Evolutionary conservation across 1,139 yeast species (phyloP), one percentile per base, ranked within the genome.

Genomic region (Lodderomyces jiufengensis): DNA sequence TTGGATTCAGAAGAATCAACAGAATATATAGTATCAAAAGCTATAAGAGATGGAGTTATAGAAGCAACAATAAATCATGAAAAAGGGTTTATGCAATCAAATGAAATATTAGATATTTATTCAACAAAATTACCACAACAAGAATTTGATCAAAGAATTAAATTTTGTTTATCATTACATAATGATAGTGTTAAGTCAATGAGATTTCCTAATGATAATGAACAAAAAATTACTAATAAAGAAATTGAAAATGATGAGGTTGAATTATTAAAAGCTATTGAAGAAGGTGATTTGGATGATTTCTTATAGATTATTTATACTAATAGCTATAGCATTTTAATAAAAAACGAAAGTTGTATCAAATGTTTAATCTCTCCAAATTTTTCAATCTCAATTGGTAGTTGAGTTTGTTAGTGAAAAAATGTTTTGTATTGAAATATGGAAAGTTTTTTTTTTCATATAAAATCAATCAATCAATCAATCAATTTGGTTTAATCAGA

Each of bases 31-130:
- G 96, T 92, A 24, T 86, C 96, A 27, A 92, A 94, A 65, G 95
- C 97, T 24, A 92, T 94, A 43, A 80, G 96, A 54, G 99, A 94
- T 59, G 97, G 96, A 38, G 98, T 94, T 36, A 87, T 94, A 58
- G 98, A 92, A 54, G 98, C 98, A 4, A 78, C 80, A 37, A 84
- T 94, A 48, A 86, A 92, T 56, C 97, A 90, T 61, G 88, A 86
- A 57, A 73, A 78, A 47, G 97, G 97, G 1, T 90, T 69, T 57
- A 88, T 94, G 86, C 92, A 88, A 63, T 84, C 95, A 26, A 83
- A 80, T 49, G 97, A 90, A 58, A 70, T 87, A 38, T 66, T 80
- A 51, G 95, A 94, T 58, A 77, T 90, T 31, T 94, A 94, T 60
- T 83, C 95, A 10, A 87, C 97, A 2, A 76, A 72, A 33, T 82